A percentile compares a stretch with the other conserved stretches of the same genome.
These are phyloP conservation scores for Colletotrichum caudatum DNA, from an alignment of 2,329 filamentous ascomycete species.

Conservation along the genomic window DNA sequence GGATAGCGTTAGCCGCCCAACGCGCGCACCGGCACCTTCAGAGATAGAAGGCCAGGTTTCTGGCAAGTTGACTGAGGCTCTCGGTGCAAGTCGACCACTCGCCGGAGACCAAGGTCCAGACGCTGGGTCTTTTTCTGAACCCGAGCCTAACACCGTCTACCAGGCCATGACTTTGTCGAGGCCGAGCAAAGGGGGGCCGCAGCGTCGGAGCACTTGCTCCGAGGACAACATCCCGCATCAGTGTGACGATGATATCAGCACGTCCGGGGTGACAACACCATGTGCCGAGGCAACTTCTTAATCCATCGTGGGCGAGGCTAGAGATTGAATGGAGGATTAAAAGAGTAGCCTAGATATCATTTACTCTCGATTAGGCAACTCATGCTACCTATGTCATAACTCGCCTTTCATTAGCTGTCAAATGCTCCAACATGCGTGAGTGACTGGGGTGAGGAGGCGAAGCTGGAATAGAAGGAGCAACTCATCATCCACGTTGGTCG, in stretches of 20 bases:
- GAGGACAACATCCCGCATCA: constrained; percentile 18
- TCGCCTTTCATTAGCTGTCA: background rate
- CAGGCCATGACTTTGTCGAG: constrained; percentile 18
- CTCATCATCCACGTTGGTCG: no score
- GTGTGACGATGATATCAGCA: constrained; percentile 7
- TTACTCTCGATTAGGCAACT: background rate
- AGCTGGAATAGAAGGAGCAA: no score
- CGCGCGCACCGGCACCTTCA: constrained; percentile 15
- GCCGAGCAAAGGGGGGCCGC: background rate
- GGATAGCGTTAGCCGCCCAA: background rate
- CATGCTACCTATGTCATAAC: background rate
- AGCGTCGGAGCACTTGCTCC: background rate
- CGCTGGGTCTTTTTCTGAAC: constrained; percentile 7
- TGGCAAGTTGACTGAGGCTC: background rate
- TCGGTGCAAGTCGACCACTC: background rate
- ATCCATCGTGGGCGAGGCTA: background rate
- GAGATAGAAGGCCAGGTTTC: constrained; percentile 7
- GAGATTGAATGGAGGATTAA: background rate
- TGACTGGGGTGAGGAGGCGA: no score
- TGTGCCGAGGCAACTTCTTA: background rate
- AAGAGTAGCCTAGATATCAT: background rate
- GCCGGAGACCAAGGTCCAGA: no score
- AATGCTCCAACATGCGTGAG: background rate
- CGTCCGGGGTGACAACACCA: background rate
- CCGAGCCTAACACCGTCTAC: constrained; percentile 10